A percentile compares a stretch with the other conserved stretches of the same genome.
phyloP scores from a whole-genome alignment of 208 protist genomes.

The Naegleria lovaniensis region DNA sequence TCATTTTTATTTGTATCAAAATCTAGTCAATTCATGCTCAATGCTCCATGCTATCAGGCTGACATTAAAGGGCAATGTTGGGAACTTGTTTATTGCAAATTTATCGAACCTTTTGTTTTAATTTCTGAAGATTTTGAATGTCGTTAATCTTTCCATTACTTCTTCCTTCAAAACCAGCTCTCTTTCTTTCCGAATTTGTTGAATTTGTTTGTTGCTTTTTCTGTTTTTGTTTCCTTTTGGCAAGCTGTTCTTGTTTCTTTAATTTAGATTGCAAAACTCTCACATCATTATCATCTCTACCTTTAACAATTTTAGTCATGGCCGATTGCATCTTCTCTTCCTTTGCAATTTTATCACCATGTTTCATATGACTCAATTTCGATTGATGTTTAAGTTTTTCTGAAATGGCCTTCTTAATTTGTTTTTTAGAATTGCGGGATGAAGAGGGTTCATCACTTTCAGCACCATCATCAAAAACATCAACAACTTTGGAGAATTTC shows the following conservation, averaged over 20 bases:
- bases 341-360: neutral
- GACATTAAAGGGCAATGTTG: too few species aligned
- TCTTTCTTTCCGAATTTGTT: neutral
- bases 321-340: neutral
- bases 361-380: neutral
- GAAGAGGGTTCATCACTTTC: neutral
- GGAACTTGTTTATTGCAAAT: neutral
- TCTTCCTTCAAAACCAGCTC: constrained; percentile 1
- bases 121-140: neutral
- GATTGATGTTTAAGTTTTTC: neutral
- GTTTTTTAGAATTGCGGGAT: neutral
- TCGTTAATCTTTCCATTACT: constrained; percentile 1
- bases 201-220: neutral
- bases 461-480: neutral
- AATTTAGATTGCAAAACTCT: neutral
- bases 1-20: too few species aligned
- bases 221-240: neutral
- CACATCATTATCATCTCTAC: neutral
- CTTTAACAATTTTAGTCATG: constrained; percentile 7
- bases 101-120: neutral
- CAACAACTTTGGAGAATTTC: neutral
- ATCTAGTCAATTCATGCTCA: too few species aligned
- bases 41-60: too few species aligned
- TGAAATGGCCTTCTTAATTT: neutral
- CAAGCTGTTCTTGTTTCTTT: neutral